Evolutionary conservation across 306 rosid genomes (phyloP).

Genomic region (Prunus fruticosa): DNA sequence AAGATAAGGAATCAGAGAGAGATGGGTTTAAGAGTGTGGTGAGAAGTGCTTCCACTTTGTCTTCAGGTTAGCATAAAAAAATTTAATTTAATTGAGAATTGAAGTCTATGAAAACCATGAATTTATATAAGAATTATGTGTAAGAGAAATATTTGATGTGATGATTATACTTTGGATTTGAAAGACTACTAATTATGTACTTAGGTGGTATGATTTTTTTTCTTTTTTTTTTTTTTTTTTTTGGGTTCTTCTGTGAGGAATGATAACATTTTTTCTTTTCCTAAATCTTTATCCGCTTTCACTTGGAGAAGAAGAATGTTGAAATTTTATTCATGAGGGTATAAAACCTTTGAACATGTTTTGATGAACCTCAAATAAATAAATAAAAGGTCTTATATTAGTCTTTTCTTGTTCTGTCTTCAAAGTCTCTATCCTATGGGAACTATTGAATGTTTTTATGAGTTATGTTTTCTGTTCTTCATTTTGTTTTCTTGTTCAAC

Average conservation of each 20-base stretch:
- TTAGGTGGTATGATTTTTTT: background rate
- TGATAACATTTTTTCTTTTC: too few relatives aligned
- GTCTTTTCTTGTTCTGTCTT: background rate
- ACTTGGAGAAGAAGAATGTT: background rate
- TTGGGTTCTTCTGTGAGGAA: too few relatives aligned
- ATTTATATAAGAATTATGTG: too few relatives aligned
- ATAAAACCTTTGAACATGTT: background rate
- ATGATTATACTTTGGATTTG: background rate
- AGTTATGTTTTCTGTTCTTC: background rate
- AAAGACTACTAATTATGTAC: background rate
- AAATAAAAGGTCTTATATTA: background rate
- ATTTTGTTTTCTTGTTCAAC: background rate
- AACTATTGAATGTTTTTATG: background rate
- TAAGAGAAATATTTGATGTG: background rate
- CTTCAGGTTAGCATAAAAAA: slow-evolving; percentile 46
- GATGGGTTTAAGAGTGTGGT: slow-evolving; percentile 23
- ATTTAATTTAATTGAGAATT: background rate
- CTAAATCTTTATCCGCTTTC: too few relatives aligned
- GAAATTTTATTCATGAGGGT: background rate
- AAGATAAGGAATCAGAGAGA: slow-evolving; percentile 29
- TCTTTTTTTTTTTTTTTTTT: too few relatives aligned
- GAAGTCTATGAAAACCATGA: background rate
- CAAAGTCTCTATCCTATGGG: background rate
- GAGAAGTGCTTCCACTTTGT: slow-evolving; percentile 37
- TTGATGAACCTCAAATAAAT: background rate